phyloP scores from a whole-genome alignment of 495 filamentous ascomycete species.

The Penicillium turbatum region DNA sequence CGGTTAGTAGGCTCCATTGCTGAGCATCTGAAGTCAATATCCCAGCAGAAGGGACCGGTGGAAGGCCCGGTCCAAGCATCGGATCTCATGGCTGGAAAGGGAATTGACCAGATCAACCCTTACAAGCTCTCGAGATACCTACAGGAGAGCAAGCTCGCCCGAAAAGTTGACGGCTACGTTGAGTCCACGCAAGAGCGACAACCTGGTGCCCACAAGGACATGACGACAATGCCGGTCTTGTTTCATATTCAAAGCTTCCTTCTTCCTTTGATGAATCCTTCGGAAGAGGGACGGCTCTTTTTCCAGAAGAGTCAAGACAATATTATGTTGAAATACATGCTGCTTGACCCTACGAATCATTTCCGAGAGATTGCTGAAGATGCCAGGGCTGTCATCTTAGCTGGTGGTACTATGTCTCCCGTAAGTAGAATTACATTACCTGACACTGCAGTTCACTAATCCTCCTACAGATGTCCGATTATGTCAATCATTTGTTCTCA shows the following conservation, averaged over 20 bases:
- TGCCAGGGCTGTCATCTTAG: constrained; percentile 83
- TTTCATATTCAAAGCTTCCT: constrained; percentile 84
- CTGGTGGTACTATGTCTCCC: constrained; percentile 96
- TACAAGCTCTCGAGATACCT: constrained; percentile 84
- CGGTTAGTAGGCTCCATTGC: constrained; percentile 74
- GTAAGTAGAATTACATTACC: constrained; percentile 27
- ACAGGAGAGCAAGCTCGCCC: constrained; percentile 86
- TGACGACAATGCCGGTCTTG: constrained; percentile 62
- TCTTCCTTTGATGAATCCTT: constrained; percentile 78
- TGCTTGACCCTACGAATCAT: constrained; percentile 89
- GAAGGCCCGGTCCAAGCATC: constrained; percentile 65
- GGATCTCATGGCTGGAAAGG: constrained; percentile 74
- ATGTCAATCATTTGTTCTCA: constrained; percentile 77
- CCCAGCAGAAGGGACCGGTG: constrained; percentile 42
- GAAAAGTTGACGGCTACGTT: constrained; percentile 88
- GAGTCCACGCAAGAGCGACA: constrained; percentile 51
- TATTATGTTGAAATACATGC: constrained; percentile 73
- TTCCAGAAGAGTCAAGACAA: constrained; percentile 56
- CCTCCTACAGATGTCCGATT: constrained; percentile 68
- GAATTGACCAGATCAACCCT: constrained; percentile 91
- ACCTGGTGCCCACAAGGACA: constrained; percentile 20
- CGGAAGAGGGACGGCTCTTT: constrained; percentile 83
- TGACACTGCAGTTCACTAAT: constrained; percentile 1
- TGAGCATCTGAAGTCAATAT: constrained; percentile 50
- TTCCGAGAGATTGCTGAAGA: constrained; percentile 85